Base-by-base conservation (phyloP, 2,329 filamentous ascomycete genomes). In the Gremmenia infestans region DNA sequence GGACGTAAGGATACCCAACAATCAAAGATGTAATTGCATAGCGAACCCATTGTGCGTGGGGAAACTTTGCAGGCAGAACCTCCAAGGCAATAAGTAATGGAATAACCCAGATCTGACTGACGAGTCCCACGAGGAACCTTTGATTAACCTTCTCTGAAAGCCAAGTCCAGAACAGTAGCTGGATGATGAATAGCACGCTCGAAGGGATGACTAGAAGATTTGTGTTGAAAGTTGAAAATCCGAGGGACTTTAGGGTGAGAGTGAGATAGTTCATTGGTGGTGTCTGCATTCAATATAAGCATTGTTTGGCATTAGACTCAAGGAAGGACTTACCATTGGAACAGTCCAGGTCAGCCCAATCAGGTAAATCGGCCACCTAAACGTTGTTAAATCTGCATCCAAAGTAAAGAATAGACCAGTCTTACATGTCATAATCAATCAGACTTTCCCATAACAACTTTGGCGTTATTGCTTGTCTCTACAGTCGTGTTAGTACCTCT, bases 371-470 rank as follows among this genome's bases (percentile, higher is more conserved):
- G 77, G 78, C 80, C 79, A 85, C 37, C 37, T 40, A 17, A 15
- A 40, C n/a, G n/a, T 45, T 22, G 19, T 45, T 19, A 45, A 19
- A 17, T 32, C 8, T 7, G 15, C 39, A 6, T 15, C 5, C 15
- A 5, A 17, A 9, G 7, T 4, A 42, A n/a, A 2, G 8, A 17
- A 42, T n/a, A 11, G 15, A 7, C 9, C 12, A 19, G 6, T 12
- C 42, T 45, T 45, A 45, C 63, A 84, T 72, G 57, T 85, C 79
- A 66, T 79, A 84, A 60, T 85, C 82, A 22, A 72, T 74, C 43
- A 83, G 56, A 0, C 76, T 73, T 8, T 45, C 37, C 54, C 50
- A 56, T 19, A 53, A 25, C 2, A 72, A 68, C 47, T 65, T 72
- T 25, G 70, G 73, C 1, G 77, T 79, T 28, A 83, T 76, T 0